Percentiles rank a stretch among this genome's conserved stretches.
Conservation (phyloP, 805 yeast species). For the Candida railenensis region DNA sequence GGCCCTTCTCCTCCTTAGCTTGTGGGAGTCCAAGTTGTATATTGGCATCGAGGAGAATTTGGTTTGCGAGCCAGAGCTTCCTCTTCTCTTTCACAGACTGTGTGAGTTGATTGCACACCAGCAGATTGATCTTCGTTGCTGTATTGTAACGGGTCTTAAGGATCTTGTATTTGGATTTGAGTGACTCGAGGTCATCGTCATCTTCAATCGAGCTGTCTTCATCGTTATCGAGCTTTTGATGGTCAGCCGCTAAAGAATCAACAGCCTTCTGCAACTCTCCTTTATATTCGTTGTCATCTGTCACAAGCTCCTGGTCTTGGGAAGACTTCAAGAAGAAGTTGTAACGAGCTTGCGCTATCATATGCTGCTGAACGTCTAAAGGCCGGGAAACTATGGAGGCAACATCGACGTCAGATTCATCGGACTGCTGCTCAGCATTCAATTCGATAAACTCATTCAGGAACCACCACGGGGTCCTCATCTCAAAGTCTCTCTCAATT, state of each 20-base stretch:
- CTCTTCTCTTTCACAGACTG: constrained; percentile 29
- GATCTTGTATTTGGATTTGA: constrained; percentile 22
- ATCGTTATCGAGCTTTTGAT: constrained; percentile 4
- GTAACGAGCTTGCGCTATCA: constrained; percentile 34
- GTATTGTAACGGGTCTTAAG: constrained; percentile 36
- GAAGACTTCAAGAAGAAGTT: constrained; percentile 13
- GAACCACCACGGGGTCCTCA: constrained; percentile 45
- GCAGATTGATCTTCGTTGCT: constrained; percentile 35
- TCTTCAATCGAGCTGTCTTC: constrained; percentile 2
- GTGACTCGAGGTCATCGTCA: constrained; percentile 15
- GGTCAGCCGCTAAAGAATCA: background rate
- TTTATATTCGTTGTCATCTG: constrained; percentile 1
- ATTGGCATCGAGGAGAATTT: constrained; percentile 43
- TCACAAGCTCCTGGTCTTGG: constrained; percentile 15
- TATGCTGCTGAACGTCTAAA: constrained; percentile 30
- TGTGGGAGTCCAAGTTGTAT: constrained; percentile 36
- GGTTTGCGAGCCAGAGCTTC: constrained; percentile 40
- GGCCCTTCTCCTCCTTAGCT: constrained; percentile 8
- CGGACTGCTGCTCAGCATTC: constrained; percentile 11
- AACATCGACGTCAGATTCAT: constrained; percentile 15
- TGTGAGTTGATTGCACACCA: constrained; percentile 30
- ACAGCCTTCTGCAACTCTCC: background rate
- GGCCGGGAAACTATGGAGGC: constrained; percentile 13
- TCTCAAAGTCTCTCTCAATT: constrained; percentile 32
- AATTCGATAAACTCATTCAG: constrained; percentile 26